Evolutionary conservation across 306 rosid genomes (phyloP).

Genomic region (Vigna reflexopilosa): DNA sequence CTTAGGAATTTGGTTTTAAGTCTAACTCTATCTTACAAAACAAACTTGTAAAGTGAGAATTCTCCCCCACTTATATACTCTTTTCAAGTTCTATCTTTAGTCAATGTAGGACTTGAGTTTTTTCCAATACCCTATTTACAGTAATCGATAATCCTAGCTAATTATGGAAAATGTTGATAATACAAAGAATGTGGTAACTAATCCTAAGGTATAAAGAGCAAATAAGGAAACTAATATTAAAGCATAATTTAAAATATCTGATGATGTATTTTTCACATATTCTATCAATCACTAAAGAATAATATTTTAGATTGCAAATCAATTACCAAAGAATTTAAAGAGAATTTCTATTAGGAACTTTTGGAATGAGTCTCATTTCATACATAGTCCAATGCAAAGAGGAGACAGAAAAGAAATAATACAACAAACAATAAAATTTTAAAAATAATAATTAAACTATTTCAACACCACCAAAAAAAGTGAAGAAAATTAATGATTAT

Average conservation of each 20-base stretch:
- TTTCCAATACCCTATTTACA: background rate
- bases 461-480: conserved; percentile 19
- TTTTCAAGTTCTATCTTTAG: background rate
- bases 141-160: background rate
- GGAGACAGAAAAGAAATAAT: conserved; percentile 33
- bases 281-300: conserved; percentile 33
- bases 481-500: conserved; percentile 6
- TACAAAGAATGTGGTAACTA: background rate
- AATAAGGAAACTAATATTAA: conserved; percentile 13
- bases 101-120: background rate
- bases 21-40: too few relatives aligned
- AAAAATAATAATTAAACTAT: conserved; percentile 4
- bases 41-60: too few relatives aligned
- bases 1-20: too few relatives aligned
- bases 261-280: background rate
- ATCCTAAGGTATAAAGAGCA: background rate
- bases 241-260: background rate
- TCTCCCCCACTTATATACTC: background rate
- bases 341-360: conserved; percentile 30
- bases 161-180: background rate
- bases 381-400: conserved; percentile 22
- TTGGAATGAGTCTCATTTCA: conserved; percentile 32
- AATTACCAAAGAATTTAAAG: conserved; percentile 17
- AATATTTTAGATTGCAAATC: conserved; percentile 38
- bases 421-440: conserved; percentile 19